Evolutionary conservation across 805 yeast genomes (phyloP), one percentile per base, ranked within the genome.

Genomic region (Sugiyamaella valdiviana): DNA sequence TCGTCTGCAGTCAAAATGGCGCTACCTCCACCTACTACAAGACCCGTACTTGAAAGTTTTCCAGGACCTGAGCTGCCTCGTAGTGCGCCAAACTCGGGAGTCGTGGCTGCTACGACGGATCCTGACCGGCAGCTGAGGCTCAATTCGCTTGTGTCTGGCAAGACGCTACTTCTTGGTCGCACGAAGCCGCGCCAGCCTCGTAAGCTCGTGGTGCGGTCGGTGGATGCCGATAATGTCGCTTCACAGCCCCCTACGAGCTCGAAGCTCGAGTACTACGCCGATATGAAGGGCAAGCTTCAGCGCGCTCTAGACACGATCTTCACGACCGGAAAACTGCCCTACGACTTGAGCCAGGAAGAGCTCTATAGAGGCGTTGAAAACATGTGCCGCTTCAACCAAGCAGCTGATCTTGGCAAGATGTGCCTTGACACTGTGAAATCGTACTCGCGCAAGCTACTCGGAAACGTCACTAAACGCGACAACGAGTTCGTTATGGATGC

Each of bases 321-420:
- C 20, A 32, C 26, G n/a, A 44, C 32, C 9, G 37, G 23, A 16
- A 12, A 16, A 22, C 29, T 29, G n/a, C 49, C 50, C 15, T 19
- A 40, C 5, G 42, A 44, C 7, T 42, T 46, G 15, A 61, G 66
- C 5, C 54, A 57, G 22, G 67, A 63, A 36, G 62, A 54, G 26
- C 57, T 63, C 10, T 63, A 63, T 42, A 54, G 63, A 10, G 58
- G 62, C 10, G 65, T 60, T 12, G 67, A 62, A 51, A 55, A 57
- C 43, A 52, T 63, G 7, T 59, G 63, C 46, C 54, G 65, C 7
- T 55, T 52, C 23, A 63, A 54, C 42, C 55, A 50, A 42, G 53
- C 57, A 9, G 40, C 46, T 22, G 50, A 47, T 20, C 47, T 63
- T 7, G 58, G 62, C 59, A 50, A 51, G 23, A 37, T 51, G 38